Evolutionary conservation across 192 early-diverging fungal species (phyloP), one percentile per base, ranked within the genome.

Genomic region (Paraglomus occultum): DNA sequence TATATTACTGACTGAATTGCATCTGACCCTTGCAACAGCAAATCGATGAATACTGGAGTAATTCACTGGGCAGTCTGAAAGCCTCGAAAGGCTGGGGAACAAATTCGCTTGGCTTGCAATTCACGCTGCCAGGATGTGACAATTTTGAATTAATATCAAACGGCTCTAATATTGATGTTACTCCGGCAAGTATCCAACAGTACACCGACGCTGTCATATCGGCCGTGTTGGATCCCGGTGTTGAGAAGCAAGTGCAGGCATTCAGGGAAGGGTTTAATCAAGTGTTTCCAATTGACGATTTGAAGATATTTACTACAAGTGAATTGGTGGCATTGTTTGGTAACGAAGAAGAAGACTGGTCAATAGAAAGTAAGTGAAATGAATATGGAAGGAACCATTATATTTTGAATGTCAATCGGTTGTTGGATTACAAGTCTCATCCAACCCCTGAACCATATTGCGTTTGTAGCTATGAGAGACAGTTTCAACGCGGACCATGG

Each of bases 401-500:
- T 8, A 31, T 48, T 55, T 53, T 58, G 44, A 52, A 20, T 8
- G 23, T 67, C 64, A 51, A 22, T 23, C 40, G 15, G 22, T 23
- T 64, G 1, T n/a, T 12, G 45, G 51, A n/a, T n/a, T n/a, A n/a
- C n/a, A n/a, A n/a, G n/a, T 23, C 18, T 51, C 15, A 17, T 18
- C 15, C 1, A 17, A 51, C 3, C 15, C 15, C 1, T 51, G 51
- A 1, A 15, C 3, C 18, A 17, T 42, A 15, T 53, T 5, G 18
- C 31, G 61, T 22, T 14, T 31, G 15, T 77, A 88, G 89, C 82
- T 8, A 76, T 97, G 38, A 66, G 67, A 11, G 87, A 88, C 51
- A 52, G 84, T 39, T 83, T 96, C 63, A 92, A 90, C 73, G 87
- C 90, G 0, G 94, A 95, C 71, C 92, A 96, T 69, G 96, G 95